Evolutionary conservation across 139 green algal species (phyloP), one percentile per base, ranked within the genome.

Genomic region (Coelastrella sp.): DNA sequence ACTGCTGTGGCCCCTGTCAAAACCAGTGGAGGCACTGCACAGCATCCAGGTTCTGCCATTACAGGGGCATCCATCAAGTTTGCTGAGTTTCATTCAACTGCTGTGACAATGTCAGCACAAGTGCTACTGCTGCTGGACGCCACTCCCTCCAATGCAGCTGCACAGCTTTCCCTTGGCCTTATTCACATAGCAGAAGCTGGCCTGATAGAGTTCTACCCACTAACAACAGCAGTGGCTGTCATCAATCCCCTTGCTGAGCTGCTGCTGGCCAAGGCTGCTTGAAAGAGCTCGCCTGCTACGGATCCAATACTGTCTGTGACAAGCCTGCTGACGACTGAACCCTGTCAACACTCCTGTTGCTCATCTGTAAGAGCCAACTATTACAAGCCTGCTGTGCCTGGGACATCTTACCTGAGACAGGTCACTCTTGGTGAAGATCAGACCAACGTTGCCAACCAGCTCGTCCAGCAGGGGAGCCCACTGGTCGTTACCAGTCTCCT

Each of bases 361-460:
- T 23, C 45, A 57, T 23, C 45, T 9, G 45, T 13, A 57, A 57
- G 45, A n/a, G n/a, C n/a, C n/a, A n/a, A n/a, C n/a, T n/a, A n/a
- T n/a, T n/a, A n/a, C n/a, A n/a, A n/a, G n/a, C n/a, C n/a, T n/a
- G n/a, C n/a, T n/a, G n/a, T n/a, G n/a, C 11, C 6, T 38, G 73
- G 27, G 23, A n/a, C 3, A 11, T 23, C 76, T n/a, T 62, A 92
- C 68, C 53, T 92, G 89, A 51, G 43, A 79, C 27, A 96, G 92
- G 81, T 96, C 91, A 40, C 83, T 90, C 76, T 96, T 97, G 87
- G 96, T 99, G 94, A 99, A 99, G 78, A 99, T 89, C 35, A 99
- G 84, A 73, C 98, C 98, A 32, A 99, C 97, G 89, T 99, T 99
- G 91, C 97, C 97, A 9, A 98, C 92, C 82, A 99, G 93, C 48